phyloP scores from a whole-genome alignment of 2,329 filamentous ascomycete genomes.

The Hirsutella minnesotensis region DNA sequence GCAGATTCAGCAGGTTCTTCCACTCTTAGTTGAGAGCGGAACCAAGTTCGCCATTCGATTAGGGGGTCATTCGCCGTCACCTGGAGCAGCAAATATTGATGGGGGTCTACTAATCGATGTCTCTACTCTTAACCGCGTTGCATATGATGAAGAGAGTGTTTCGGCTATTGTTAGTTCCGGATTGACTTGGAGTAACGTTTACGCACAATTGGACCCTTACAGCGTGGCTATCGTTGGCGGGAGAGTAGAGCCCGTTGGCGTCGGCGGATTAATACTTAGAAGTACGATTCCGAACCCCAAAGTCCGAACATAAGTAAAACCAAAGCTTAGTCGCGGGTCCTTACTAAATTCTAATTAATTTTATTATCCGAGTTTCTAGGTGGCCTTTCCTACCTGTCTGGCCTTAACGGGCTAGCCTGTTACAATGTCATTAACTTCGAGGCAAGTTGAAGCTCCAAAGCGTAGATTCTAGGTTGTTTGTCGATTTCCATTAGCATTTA shows the following conservation, averaged over 20 bases:
- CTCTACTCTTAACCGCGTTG: conserved; percentile 1
- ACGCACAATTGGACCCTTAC: conserved; percentile 8
- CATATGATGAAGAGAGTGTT: not conserved
- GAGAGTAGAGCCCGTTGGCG: conserved; percentile 12
- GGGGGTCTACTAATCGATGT: conserved; percentile 6
- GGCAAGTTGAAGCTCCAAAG: too few species aligned
- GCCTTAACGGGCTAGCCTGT: conserved; percentile 21
- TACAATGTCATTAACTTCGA: conserved; percentile 26
- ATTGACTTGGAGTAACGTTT: conserved; percentile 11
- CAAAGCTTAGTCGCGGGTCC: too few species aligned
- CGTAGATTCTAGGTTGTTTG: too few species aligned
- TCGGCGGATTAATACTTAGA: conserved; percentile 9
- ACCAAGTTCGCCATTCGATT: conserved; percentile 4
- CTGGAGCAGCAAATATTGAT: conserved; percentile 5
- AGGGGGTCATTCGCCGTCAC: conserved; percentile 6
- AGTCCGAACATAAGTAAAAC: too few species aligned
- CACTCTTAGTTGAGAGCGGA: not conserved
- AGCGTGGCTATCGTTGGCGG: conserved; percentile 11
- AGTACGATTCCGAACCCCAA: not conserved
- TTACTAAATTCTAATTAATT: too few species aligned
- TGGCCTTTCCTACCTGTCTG: conserved; percentile 25
- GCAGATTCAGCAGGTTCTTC: not conserved
- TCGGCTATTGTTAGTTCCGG: conserved; percentile 18
- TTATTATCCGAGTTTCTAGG: too few species aligned
- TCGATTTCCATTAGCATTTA: too few species aligned